Percentiles rank a stretch among this genome's conserved stretches.
Conservation (phyloP, 148 eudicot genomes). For the Chenopodium formosanum region DNA sequence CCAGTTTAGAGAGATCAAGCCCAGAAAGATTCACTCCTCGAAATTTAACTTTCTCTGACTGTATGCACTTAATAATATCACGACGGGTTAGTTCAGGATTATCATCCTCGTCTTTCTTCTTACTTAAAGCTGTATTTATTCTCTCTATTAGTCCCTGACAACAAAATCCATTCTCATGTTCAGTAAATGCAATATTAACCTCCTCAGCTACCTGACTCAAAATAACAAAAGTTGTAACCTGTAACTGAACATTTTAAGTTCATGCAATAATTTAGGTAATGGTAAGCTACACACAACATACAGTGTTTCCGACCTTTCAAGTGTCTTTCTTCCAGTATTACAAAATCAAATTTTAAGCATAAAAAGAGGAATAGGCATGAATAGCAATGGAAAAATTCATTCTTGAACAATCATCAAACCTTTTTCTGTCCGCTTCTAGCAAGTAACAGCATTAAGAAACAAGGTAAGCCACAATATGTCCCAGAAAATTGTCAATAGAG, state of each 20-base stretch:
- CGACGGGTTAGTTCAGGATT: conserved; percentile 73
- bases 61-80: conserved; percentile 90
- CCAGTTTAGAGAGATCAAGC: conserved; percentile 95
- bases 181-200: conserved; percentile 3
- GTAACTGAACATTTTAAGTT: neutral
- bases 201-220: neutral
- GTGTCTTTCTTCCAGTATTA: neutral
- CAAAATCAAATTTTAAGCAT: neutral
- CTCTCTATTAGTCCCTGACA: conserved; percentile 74
- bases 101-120: conserved; percentile 69
- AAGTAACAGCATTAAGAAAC: neutral
- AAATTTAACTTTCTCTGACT: conserved; percentile 77
- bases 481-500: neutral
- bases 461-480: neutral
- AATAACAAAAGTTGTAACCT: neutral
- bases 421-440: neutral
- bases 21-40: conserved; percentile 92
- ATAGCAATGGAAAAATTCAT: neutral
- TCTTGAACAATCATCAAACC: neutral
- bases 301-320: neutral
- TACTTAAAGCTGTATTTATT: conserved; percentile 49
- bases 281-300: neutral
- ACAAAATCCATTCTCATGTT: conserved; percentile 3
- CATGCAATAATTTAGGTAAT: neutral
- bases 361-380: neutral